Evolutionary conservation across 495 filamentous ascomycete genomes (phyloP).

Genomic region (Podospora tetraspora): DNA sequence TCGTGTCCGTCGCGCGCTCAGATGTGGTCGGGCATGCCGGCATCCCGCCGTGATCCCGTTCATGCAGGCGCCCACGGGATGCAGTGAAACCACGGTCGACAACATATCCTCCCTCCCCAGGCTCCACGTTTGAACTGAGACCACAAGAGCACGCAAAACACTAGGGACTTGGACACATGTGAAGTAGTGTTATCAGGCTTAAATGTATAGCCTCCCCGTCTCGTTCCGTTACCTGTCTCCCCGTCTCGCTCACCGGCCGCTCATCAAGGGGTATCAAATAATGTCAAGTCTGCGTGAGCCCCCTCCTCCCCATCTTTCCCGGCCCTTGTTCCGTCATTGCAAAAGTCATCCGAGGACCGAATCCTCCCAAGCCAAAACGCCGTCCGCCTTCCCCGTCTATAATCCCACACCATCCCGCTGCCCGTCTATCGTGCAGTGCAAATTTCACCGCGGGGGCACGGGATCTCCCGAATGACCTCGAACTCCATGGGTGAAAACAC

Average conservation of each 20-base stretch:
- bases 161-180: not conserved
- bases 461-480: not conserved
- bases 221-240: not conserved
- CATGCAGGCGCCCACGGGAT: not conserved
- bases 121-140: not conserved
- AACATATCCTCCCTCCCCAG: no score
- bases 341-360: not conserved
- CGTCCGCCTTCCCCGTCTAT: not conserved
- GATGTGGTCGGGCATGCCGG: not conserved
- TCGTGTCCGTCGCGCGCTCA: not conserved
- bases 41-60: not conserved
- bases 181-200: not conserved
- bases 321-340: not conserved
- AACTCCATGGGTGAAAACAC: not conserved
- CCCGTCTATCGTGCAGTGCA: not conserved
- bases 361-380: not conserved
- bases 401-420: not conserved
- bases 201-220: not conserved
- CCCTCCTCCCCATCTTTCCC: not conserved
- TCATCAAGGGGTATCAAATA: conserved; percentile 10
- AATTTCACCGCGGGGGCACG: not conserved
- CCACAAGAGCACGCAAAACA: not conserved
- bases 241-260: not conserved
- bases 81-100: not conserved
- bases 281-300: conserved; percentile 1